Base-by-base conservation (phyloP, 192 early-diverging fungal species). In the Coemansia nantahalensis region DNA sequence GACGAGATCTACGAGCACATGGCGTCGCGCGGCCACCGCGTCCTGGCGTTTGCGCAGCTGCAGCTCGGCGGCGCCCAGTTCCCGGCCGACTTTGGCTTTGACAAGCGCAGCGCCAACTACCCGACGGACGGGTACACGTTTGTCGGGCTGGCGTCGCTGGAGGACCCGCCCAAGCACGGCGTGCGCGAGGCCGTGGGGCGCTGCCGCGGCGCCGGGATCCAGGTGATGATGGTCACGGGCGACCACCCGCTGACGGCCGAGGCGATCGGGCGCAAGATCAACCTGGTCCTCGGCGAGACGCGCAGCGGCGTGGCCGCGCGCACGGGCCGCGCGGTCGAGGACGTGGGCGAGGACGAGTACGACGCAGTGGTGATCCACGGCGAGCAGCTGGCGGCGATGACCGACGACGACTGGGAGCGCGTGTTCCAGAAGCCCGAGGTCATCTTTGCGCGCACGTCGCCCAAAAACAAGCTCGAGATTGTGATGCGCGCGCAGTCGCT, bases 161-260 rank as follows among this genome's bases (percentile, higher is more conserved):
- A 95, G 62, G 95, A 96, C 65, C 95, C 95, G 45, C 95, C 95
- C 57, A 95, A 95, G 68, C 94, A 95, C 63, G 95, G 93, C 46
- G 94, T 98, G n/a, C 90, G 93, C 71, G 93, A 96, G 70, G 94
- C 94, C 18, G 91, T 98, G 68, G 94, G 92, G 36, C 84, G 86
- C 37, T 94, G 93, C 65, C 88, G 92, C 49, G 77, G 69, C 24
- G 95, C 95, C 12, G 95, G 95, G 53, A 89, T 98, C 74, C 87
- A 90, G 64, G 92, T 98, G 34, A 90, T 98, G 81, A 96, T 98
- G 93, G 92, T 98, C n/a, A 98, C 95, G 31, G 94, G 92, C 70
- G 94, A 97, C 68, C 90, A 94, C 63, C 90, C 91, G 39, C 82
- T 95, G 59, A 97, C 94, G 4, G 94, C 94, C 21, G 93, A 95